Conservation (phyloP, 169 alveolate genomes). For the Plasmodium ovale region DNA sequence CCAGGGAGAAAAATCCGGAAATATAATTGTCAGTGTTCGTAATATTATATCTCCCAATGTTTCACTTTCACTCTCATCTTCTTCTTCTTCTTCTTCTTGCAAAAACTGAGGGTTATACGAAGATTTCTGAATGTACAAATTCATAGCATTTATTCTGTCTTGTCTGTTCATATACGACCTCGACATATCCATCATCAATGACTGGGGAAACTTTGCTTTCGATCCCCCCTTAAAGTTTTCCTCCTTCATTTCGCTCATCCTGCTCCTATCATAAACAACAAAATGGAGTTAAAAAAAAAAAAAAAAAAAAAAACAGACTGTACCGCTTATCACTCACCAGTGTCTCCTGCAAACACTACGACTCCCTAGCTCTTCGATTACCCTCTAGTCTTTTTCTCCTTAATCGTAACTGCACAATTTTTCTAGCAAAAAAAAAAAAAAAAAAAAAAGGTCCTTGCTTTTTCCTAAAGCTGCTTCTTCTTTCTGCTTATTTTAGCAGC, state of each 20-base stretch:
- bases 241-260: slow-evolving; percentile 47
- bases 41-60: slow-evolving; percentile 59
- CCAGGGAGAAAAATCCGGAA: slow-evolving; percentile 70
- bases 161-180: slow-evolving; percentile 68
- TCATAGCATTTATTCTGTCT: slow-evolving; percentile 67
- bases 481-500: too few species aligned
- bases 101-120: slow-evolving; percentile 65
- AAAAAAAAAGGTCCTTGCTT: too few species aligned
- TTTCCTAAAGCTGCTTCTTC: too few species aligned
- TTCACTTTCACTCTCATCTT: slow-evolving; percentile 63
- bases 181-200: slow-evolving; percentile 67
- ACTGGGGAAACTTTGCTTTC: slow-evolving; percentile 48
- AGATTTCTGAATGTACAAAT: slow-evolving; percentile 64
- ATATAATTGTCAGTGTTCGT: slow-evolving; percentile 31
- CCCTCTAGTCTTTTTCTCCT: neutral
- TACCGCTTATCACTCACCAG: neutral
- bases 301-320: neutral
- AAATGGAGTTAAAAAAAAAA: neutral
- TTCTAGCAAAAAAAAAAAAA: too few species aligned
- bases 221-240: slow-evolving; percentile 36
- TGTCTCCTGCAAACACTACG: too few species aligned
- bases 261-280: neutral
- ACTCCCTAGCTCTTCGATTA: neutral
- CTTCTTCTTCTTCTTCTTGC: slow-evolving; percentile 76
- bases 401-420: too few species aligned